These are phyloP conservation scores for Solanum chacoense DNA, from an alignment of 305 asterid species.

Conservation along the genomic window DNA sequence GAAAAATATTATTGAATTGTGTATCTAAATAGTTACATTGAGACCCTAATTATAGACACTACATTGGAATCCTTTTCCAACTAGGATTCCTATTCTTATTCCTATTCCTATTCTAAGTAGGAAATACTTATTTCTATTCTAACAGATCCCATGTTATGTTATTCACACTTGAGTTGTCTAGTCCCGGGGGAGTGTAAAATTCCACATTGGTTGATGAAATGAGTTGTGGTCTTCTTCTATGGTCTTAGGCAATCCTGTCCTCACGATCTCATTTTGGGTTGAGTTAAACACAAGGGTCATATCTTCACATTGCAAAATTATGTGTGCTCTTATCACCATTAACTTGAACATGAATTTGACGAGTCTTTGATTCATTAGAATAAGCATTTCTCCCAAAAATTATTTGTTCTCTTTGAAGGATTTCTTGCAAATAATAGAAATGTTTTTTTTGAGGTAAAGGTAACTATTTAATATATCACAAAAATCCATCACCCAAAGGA, in stretches of 20 bases:
- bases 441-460: not conserved
- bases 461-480: not conserved
- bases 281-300: not conserved
- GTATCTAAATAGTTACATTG: no score
- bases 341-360: not conserved
- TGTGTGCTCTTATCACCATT: not conserved
- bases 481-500: not conserved
- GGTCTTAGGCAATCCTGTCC: not conserved
- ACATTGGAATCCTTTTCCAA: no score
- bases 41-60: no score
- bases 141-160: not conserved
- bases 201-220: not conserved
- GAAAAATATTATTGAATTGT: no score
- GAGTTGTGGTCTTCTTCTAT: not conserved
- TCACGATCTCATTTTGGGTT: not conserved
- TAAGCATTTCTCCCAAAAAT: not conserved
- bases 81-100: no score
- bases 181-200: not conserved
- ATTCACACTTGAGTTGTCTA: not conserved
- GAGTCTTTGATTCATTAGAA: not conserved
- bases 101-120: no score
- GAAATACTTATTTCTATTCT: no score
- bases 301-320: not conserved
- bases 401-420: not conserved
- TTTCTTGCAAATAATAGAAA: not conserved